Percentiles rank a stretch among this genome's conserved stretches.
Conservation (phyloP, 2,329 filamentous ascomycete species). For the Cytospora schulzeri region DNA sequence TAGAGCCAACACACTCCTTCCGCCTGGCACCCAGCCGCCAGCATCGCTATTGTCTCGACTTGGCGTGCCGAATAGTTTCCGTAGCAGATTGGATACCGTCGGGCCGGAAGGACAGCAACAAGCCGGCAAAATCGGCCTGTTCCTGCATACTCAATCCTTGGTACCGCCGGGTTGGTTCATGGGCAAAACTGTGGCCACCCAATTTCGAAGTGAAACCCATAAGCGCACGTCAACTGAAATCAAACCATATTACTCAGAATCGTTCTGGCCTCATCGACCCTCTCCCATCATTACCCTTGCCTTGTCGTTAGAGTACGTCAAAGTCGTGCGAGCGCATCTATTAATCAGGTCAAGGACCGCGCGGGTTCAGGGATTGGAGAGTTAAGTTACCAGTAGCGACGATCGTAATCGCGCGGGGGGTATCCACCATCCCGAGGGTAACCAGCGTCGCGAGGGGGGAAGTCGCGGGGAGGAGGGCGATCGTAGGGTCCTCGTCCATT, state of each 20-base stretch:
- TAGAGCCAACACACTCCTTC: background rate
- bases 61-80: background rate
- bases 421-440: conserved; percentile 54
- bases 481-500: conserved; percentile 60
- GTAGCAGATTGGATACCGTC: background rate
- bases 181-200: background rate
- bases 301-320: conserved; percentile 17
- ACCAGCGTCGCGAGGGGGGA: conserved; percentile 52
- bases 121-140: background rate
- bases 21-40: background rate
- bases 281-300: conserved; percentile 21
- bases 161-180: background rate
- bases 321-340: conserved; percentile 25
- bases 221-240: conserved; percentile 1
- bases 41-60: background rate
- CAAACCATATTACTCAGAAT: conserved; percentile 9
- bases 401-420: conserved; percentile 47
- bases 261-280: background rate
- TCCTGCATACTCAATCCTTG: background rate
- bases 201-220: background rate
- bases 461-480: conserved; percentile 52
- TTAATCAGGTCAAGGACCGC: conserved; percentile 30
- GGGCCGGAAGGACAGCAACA: background rate
- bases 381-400: conserved; percentile 50
- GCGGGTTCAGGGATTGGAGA: conserved; percentile 27